Conservation (phyloP, 164 flowering plant genomes). For the Buxus sempervirens region DNA sequence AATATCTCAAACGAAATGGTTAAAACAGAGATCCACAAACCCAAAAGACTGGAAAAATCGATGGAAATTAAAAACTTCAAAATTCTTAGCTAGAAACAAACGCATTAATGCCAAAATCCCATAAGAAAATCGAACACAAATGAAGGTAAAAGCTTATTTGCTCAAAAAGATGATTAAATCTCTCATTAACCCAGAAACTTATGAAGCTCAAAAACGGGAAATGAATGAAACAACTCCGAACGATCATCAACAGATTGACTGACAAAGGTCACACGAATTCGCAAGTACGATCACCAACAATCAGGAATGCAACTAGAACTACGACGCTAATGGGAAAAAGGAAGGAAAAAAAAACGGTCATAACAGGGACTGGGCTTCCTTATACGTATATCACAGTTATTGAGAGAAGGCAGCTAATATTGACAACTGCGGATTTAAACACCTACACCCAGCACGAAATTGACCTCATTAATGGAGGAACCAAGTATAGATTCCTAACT, state of each 20-base stretch:
- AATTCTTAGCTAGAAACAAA: not conserved
- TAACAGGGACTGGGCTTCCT: not conserved
- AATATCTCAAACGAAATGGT: not conserved
- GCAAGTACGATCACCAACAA: not conserved
- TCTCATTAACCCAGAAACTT: not conserved
- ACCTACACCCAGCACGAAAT: slow-evolving; percentile 13
- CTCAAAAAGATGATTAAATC: not conserved
- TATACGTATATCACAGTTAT: no score
- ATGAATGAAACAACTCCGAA: not conserved
- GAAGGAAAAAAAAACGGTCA: not conserved
- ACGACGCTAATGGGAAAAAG: not conserved
- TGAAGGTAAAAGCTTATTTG: not conserved
- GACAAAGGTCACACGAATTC: not conserved
- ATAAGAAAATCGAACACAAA: no score
- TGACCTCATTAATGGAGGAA: slow-evolving; percentile 18
- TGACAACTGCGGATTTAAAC: not conserved
- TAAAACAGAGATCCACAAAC: not conserved
- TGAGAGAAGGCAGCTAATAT: not conserved
- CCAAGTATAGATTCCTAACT: slow-evolving; percentile 41
- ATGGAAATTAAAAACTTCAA: slow-evolving; percentile 6
- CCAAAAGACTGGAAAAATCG: not conserved
- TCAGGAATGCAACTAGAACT: not conserved
- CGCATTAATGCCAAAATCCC: not conserved
- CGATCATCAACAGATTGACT: not conserved
- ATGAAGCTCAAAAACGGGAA: not conserved